Evolutionary conservation across 768 basidiomycete genomes (phyloP).

Genomic region (Termitomyces sp.): DNA sequence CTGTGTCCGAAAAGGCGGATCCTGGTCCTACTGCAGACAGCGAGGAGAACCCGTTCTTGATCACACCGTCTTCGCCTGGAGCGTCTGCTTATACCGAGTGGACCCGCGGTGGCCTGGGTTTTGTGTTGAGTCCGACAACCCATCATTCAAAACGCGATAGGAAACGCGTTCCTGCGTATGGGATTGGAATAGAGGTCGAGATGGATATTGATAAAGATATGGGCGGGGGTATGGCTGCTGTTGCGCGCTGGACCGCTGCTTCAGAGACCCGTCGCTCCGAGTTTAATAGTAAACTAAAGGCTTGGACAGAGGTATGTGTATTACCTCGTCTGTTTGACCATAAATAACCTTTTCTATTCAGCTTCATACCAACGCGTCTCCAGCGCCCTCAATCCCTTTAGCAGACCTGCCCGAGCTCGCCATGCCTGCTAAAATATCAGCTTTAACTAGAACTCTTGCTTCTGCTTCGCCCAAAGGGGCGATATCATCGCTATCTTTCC

Average conservation of each 20-base stretch:
- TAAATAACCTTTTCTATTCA: conserved; percentile 20
- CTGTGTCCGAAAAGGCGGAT: conserved; percentile 11
- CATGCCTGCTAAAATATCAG: conserved; percentile 51
- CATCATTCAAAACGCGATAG: conserved; percentile 64
- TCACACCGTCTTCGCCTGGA: conserved; percentile 22
- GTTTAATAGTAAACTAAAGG: conserved; percentile 53
- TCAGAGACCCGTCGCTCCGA: conserved; percentile 55
- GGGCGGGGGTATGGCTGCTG: conserved; percentile 81
- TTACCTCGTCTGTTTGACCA: not conserved
- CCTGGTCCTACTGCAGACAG: conserved; percentile 24
- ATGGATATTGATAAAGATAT: conserved; percentile 80
- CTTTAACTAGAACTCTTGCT: conserved; percentile 65
- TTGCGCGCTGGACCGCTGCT: conserved; percentile 81
- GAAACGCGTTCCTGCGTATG: conserved; percentile 74
- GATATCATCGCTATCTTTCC: conserved; percentile 32
- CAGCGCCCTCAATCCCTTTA: conserved; percentile 56
- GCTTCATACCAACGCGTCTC: conserved; percentile 41
- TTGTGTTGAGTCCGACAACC: conserved; percentile 66
- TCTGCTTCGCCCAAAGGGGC: conserved; percentile 69
- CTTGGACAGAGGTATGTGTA: conserved; percentile 57
- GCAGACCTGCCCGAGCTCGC: conserved; percentile 61
- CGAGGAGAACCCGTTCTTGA: conserved; percentile 72
- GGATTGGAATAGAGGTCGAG: conserved; percentile 83
- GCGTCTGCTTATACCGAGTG: conserved; percentile 46
- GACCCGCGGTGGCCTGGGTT: conserved; percentile 77